A percentile compares a stretch with the other conserved stretches of the same genome.
Evolutionary conservation across 106 monocot genomes (phyloP).

Genomic region (Agapanthus africanus): DNA sequence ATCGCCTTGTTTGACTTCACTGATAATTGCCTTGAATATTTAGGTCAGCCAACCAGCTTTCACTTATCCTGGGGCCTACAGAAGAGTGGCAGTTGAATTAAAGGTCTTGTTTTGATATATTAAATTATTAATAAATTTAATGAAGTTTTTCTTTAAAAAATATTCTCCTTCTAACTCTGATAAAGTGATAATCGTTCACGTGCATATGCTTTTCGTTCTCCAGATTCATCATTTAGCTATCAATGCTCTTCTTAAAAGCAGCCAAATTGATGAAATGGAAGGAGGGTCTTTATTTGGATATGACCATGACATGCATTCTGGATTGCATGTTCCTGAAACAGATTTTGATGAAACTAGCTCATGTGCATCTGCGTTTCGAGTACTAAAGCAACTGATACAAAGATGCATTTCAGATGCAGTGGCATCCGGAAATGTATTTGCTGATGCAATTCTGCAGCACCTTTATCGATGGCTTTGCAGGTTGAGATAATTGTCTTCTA

Average conservation of each 20-base stretch:
- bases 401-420: conserved; percentile 90
- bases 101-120: conserved; percentile 55
- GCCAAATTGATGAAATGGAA: conserved; percentile 88
- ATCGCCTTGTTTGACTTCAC: background rate
- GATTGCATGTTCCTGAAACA: conserved; percentile 61
- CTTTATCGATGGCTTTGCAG: conserved; percentile 97
- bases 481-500: too few species aligned
- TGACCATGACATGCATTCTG: conserved; percentile 36
- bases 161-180: background rate
- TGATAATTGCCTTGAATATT: background rate
- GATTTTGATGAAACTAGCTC: conserved; percentile 58
- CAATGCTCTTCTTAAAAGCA: conserved; percentile 91
- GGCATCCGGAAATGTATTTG: conserved; percentile 83
- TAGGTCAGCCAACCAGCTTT: conserved; percentile 74
- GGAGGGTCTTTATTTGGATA: conserved; percentile 58
- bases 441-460: conserved; percentile 89
- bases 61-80: conserved; percentile 82
- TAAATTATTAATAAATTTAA: background rate
- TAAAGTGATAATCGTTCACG: background rate
- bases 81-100: conserved; percentile 77
- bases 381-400: conserved; percentile 82
- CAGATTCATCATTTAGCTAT: conserved; percentile 95
- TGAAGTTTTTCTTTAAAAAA: background rate
- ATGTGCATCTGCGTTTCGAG: conserved; percentile 72
- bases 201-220: conserved; percentile 1